phyloP scores from a whole-genome alignment of 371 early-diverging fungal genomes.

The Lichtheimia hyalospora region DNA sequence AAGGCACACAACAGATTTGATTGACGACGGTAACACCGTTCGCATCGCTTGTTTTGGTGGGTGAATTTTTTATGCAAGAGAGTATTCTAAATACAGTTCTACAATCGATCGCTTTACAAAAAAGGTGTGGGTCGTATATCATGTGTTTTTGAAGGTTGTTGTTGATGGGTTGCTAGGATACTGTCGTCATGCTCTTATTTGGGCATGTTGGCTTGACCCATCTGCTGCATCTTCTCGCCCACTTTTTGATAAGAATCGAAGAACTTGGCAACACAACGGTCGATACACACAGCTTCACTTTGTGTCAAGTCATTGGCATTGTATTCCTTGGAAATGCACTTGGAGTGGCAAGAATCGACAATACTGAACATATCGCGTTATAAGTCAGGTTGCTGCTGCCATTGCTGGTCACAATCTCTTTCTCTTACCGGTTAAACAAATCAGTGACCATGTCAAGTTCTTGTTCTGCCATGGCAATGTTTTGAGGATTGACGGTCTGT shows the following conservation, averaged over 20 bases:
- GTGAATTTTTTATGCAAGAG: constrained; percentile 1
- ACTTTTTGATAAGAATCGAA: constrained; percentile 77
- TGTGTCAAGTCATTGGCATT: constrained; percentile 81
- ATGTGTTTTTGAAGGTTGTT: background rate
- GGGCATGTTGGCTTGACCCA: constrained; percentile 32
- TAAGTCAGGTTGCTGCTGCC: background rate
- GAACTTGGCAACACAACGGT: constrained; percentile 86
- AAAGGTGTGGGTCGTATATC: background rate
- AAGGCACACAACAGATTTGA: too few species aligned
- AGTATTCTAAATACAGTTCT: constrained; percentile 6
- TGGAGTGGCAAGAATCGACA: constrained; percentile 76
- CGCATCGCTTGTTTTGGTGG: too few species aligned
- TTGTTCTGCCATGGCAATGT: constrained; percentile 82
- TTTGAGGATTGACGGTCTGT: constrained; percentile 67
- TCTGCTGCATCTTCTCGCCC: constrained; percentile 63
- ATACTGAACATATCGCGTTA: constrained; percentile 45
- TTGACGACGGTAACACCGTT: too few species aligned
- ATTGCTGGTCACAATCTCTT: too few species aligned
- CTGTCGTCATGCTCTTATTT: constrained; percentile 3
- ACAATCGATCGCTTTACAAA: background rate
- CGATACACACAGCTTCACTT: constrained; percentile 91
- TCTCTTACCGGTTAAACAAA: constrained; percentile 71
- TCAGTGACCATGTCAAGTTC: constrained; percentile 85
- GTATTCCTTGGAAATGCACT: constrained; percentile 82
- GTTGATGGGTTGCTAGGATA: constrained; percentile 2